Base-by-base conservation (phyloP, 495 filamentous ascomycete species). In the Aspergillus hancockii region DNA sequence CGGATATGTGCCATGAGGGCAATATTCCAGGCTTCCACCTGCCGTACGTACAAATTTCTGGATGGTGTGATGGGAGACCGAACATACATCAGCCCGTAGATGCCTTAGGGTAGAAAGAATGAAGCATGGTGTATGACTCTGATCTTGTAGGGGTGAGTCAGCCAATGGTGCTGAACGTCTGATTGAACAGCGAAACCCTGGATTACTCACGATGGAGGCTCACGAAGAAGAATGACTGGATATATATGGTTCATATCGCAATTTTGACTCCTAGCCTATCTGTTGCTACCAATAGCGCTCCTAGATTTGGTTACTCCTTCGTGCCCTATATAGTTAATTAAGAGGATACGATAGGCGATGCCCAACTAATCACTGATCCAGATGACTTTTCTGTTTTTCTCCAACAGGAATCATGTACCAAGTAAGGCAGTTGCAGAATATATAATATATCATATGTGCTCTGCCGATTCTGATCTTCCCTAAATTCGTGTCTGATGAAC, bases 321-420 rank as follows among this genome's bases (percentile, higher is more conserved):
- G 38, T 34, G 52, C 50, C 53, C 41, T 45, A 45, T 45, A 3
- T 14, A 45, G 41, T 21, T 18, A n/a, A 45, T 14, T 21, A 32
- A 30, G 53, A 56, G 34, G 28, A 21, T n/a, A 52, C 18, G 21
- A 38, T 45, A 41, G 47, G 54, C 52, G 59, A 55, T 62, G 59
- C 59, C 59, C 49, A 57, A 62, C 47, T 47, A 62, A 51, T 31
- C 19, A 47, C n/a, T 54, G 59, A 45, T 54, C 56, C 59, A 54
- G 50, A 62, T 55, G 59, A 57, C 51, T 49, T 3, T 28, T 34
- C 10, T 10, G 34, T 38, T 13, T 13, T 3, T 8, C 18, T 18
- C 14, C 18, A 23, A 0, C 12, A 43, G 53, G 23, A 12, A 22
- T n/a, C 40, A 18, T 0, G 6, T 12, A n/a, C 32, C 13, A 54